phyloP scores from a whole-genome alignment of 148 eudicot species.

The Spergularia marina region DNA sequence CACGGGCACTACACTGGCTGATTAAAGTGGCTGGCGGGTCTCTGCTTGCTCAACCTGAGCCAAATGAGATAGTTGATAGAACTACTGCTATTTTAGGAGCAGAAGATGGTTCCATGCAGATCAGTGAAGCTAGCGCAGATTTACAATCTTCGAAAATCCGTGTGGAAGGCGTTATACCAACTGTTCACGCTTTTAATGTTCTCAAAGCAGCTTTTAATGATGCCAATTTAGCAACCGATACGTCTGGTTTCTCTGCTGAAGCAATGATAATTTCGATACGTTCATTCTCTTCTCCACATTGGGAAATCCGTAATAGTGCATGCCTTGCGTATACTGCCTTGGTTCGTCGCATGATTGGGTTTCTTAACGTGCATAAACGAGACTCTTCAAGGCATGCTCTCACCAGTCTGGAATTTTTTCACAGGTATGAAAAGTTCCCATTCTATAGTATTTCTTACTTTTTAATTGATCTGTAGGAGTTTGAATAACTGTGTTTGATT shows the following conservation, averaged over 20 bases:
- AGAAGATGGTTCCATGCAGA: slow-evolving; percentile 14
- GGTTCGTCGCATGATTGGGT: slow-evolving; percentile 96
- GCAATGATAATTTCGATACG: slow-evolving; percentile 80
- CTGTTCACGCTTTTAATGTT: slow-evolving; percentile 96
- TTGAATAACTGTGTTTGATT: background rate
- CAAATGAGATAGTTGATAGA: slow-evolving; percentile 18
- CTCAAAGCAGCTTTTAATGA: slow-evolving; percentile 92
- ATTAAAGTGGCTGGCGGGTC: slow-evolving; percentile 67
- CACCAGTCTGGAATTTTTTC: slow-evolving; percentile 92
- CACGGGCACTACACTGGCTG: slow-evolving; percentile 83
- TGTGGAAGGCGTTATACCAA: slow-evolving; percentile 91
- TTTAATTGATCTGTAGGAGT: background rate
- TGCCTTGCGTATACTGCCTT: slow-evolving; percentile 92
- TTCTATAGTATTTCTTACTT: background rate
- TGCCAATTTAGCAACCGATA: slow-evolving; percentile 87
- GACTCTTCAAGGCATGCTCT: slow-evolving; percentile 85
- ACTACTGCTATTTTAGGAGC: slow-evolving; percentile 27
- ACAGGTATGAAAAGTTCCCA: slow-evolving; percentile 47
- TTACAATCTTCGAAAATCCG: slow-evolving; percentile 64
- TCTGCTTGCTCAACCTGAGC: slow-evolving; percentile 42
- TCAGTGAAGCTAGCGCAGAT: slow-evolving; percentile 27
- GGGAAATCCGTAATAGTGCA: slow-evolving; percentile 97
- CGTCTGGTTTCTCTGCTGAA: slow-evolving; percentile 93
- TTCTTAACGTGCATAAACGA: slow-evolving; percentile 86
- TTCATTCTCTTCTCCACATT: slow-evolving; percentile 86